Evolutionary conservation across 306 rosid genomes (phyloP).

Genomic region (Rubus idaeus): DNA sequence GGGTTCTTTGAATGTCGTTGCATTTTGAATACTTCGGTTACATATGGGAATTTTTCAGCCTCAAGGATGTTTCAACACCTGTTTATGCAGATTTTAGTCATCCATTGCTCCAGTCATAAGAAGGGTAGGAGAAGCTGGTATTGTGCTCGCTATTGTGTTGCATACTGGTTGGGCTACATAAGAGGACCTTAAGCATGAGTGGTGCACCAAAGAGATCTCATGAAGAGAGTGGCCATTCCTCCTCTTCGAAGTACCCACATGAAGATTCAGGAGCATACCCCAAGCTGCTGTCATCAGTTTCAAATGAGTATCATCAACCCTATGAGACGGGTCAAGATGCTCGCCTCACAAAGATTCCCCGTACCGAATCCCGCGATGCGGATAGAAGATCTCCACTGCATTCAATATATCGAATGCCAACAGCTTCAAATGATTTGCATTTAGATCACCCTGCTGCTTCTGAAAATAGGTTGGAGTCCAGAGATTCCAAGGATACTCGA

Average conservation of each 20-base stretch:
- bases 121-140: slow-evolving; percentile 2
- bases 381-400: slow-evolving; percentile 82
- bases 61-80: slow-evolving; percentile 17
- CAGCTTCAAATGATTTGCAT: slow-evolving; percentile 62
- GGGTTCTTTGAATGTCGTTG: not conserved
- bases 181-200: slow-evolving; percentile 48
- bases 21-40: not conserved
- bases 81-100: slow-evolving; percentile 25
- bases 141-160: slow-evolving; percentile 24
- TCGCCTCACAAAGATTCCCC: slow-evolving; percentile 52
- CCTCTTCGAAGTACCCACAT: slow-evolving; percentile 64
- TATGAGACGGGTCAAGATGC: slow-evolving; percentile 66
- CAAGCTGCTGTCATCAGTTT: slow-evolving; percentile 53
- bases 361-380: slow-evolving; percentile 67
- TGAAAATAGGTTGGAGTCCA: slow-evolving; percentile 59
- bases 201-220: slow-evolving; percentile 75
- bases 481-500: slow-evolving; percentile 64
- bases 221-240: slow-evolving; percentile 64
- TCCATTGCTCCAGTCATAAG: slow-evolving; percentile 13
- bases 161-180: slow-evolving; percentile 26
- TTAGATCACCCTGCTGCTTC: slow-evolving; percentile 46
- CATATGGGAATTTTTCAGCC: not conserved
- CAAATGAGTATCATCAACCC: slow-evolving; percentile 60
- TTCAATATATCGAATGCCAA: slow-evolving; percentile 51
- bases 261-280: slow-evolving; percentile 63